Conservation (phyloP, 352 stramenopile species). For the Globisporangium lucens region DNA sequence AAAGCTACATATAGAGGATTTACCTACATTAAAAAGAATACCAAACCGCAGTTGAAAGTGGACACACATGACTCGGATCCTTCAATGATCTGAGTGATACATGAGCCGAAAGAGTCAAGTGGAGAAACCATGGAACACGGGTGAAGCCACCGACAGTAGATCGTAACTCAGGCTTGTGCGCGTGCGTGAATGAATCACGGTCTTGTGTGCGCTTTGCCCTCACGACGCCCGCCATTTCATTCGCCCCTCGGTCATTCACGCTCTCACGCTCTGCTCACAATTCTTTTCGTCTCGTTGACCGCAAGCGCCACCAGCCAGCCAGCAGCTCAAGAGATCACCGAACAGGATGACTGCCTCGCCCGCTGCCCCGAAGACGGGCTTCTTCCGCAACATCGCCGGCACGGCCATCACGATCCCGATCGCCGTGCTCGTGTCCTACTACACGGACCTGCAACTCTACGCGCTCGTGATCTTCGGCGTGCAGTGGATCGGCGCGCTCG, state of each 20-base stretch:
- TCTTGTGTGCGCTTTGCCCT: neutral
- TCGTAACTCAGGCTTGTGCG: neutral
- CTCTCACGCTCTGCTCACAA: neutral
- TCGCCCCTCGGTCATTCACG: neutral
- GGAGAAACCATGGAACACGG: constrained; percentile 9
- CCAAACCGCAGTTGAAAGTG: constrained; percentile 1
- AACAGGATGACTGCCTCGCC: constrained; percentile 4
- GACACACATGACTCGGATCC: neutral
- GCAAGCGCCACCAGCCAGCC: neutral
- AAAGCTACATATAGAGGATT: neutral
- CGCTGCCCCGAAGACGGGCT: constrained; percentile 24
- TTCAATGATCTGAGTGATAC: neutral
- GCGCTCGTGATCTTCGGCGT: constrained; percentile 49
- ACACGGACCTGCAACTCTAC: constrained; percentile 40
- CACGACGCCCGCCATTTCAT: neutral
- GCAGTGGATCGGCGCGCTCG: constrained; percentile 54
- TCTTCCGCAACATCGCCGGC: constrained; percentile 40
- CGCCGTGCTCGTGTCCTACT: constrained; percentile 32
- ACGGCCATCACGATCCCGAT: constrained; percentile 36
- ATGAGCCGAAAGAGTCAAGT: neutral
- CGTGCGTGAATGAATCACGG: too few species aligned
- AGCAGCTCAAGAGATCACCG: neutral
- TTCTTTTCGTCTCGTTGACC: constrained; percentile 4
- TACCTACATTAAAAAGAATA: accelerated
- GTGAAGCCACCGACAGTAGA: constrained; percentile 1